phyloP scores from a whole-genome alignment of 2,329 filamentous ascomycete species.

The Claviceps arundinis region DNA sequence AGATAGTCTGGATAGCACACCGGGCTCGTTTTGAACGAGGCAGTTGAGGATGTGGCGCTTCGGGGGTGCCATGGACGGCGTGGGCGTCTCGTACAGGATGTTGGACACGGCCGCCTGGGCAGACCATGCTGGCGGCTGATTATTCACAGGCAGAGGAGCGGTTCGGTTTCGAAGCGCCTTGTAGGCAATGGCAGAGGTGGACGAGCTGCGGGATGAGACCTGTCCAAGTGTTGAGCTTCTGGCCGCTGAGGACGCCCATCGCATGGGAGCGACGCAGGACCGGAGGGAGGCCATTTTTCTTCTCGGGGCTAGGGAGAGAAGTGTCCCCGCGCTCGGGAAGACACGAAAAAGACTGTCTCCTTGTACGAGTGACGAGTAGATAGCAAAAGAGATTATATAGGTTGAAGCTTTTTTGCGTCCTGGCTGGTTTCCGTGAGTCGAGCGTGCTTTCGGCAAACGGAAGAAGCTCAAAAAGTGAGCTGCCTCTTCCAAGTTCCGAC shows the following conservation, averaged over 20 bases:
- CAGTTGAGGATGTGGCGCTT: conserved; percentile 97
- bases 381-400: too few relatives aligned
- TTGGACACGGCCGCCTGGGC: conserved; percentile 92
- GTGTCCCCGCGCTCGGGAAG: neutral
- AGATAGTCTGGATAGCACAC: conserved; percentile 89
- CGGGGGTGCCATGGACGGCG: conserved; percentile 67
- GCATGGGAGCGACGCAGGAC: conserved; percentile 26
- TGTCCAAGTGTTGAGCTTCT: conserved; percentile 10
- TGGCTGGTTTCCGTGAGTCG: too few relatives aligned
- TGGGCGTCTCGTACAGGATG: conserved; percentile 96
- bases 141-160: conserved; percentile 67
- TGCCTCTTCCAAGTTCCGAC: too few relatives aligned
- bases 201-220: conserved; percentile 43
- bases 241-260: conserved; percentile 19
- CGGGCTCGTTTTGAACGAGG: conserved; percentile 96
- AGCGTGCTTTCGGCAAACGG: too few relatives aligned
- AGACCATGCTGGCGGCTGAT: conserved; percentile 67
- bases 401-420: too few relatives aligned
- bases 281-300: conserved; percentile 31
- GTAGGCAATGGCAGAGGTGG: conserved; percentile 90
- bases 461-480: too few relatives aligned
- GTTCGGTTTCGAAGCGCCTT: conserved; percentile 90
- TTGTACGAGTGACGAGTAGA: too few relatives aligned
- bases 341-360: neutral
- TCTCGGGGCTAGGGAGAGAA: neutral